phyloP scores from a whole-genome alignment of 208 protist genomes.

The Wallacemonas rigidus region DNA sequence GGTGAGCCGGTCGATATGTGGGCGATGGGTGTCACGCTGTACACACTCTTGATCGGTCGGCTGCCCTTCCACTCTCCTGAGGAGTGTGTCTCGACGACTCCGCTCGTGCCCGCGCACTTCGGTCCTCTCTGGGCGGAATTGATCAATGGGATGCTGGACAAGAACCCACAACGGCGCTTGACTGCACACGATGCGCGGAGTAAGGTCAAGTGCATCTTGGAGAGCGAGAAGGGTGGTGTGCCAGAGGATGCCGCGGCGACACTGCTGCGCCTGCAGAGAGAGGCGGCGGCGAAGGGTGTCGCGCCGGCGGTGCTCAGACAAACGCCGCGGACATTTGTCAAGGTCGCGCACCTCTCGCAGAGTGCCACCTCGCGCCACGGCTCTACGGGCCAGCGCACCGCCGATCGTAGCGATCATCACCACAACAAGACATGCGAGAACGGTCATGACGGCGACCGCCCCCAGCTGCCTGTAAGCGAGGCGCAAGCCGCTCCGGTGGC shows the following conservation, averaged over 20 bases:
- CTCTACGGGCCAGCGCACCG: too few species aligned
- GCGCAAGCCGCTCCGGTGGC: too few species aligned
- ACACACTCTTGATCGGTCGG: conserved; percentile 83
- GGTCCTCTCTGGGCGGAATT: conserved; percentile 47
- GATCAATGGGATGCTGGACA: conserved; percentile 79
- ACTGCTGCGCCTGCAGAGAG: conserved; percentile 16
- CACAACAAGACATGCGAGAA: too few species aligned
- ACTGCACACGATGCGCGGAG: conserved; percentile 33
- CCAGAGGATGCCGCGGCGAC: not conserved
- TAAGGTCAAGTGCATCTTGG: conserved; percentile 32
- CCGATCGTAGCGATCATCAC: too few species aligned
- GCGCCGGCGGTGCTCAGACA: not conserved
- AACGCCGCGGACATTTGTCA: not conserved
- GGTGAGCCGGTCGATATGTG: conserved; percentile 88
- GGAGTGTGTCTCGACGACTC: conserved; percentile 47
- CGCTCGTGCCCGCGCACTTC: conserved; percentile 35
- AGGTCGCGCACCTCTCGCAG: not conserved
- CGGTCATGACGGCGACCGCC: too few species aligned
- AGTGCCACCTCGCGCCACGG: not conserved
- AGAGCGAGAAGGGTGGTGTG: not conserved
- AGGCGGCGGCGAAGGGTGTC: conserved; percentile 16
- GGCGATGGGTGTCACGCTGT: conserved; percentile 89
- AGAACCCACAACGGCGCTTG: conserved; percentile 56
- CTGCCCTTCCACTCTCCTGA: conserved; percentile 92
- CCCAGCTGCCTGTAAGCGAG: too few species aligned